Evolutionary conservation across 164 flowering plant species (phyloP), one percentile per base, ranked within the genome.

Genomic region (Berberis thunbergii): DNA sequence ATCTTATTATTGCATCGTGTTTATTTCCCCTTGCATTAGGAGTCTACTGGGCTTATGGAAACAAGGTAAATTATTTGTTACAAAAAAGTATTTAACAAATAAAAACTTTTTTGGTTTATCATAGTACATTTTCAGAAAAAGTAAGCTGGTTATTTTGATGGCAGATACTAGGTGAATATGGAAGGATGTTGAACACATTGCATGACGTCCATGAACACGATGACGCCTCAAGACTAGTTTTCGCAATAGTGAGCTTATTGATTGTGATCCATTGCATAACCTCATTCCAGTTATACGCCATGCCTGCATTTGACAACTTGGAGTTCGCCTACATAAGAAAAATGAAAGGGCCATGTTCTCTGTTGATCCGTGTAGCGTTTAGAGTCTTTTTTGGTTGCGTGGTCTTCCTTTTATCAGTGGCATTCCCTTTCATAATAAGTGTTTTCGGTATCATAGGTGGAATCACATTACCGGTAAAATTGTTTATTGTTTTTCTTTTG

Each of bases 261-360:
- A 64, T 82, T 3, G 63, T 86, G 26, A 61, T 87, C 3, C 78
- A 75, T 70, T 63, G 74, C 73, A 26, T 89, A 5, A 56, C 83
- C 61, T 71, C 85, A 11, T 86, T 82, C 76, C 93, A 81, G 74
- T 73, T 87, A 63, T 87, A 87, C 43, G 87, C 83, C 41, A 84
- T 92, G 93, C 84, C 85, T 0, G 71, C 75, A 4, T 86, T 86
- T 42, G 98, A 89, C 81, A 77, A 79, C 79, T 55, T 82, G 70
- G 93, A 87, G 69, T 57, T 72, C 1, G 67, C 62, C 4, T 83
- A 81, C 74, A 70, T 69, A 0, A 65, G 60, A 73, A 81, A 8
- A 74, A 79, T 65, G 67, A 72, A 83, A 42, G 58, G 65, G 70
- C 76, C 72, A 6, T 86, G 95, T 70, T 73, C 93, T 0, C 7